These are phyloP conservation scores for Amanita inopinata DNA, from an alignment of 768 basidiomycete species.

Conservation along the genomic window DNA sequence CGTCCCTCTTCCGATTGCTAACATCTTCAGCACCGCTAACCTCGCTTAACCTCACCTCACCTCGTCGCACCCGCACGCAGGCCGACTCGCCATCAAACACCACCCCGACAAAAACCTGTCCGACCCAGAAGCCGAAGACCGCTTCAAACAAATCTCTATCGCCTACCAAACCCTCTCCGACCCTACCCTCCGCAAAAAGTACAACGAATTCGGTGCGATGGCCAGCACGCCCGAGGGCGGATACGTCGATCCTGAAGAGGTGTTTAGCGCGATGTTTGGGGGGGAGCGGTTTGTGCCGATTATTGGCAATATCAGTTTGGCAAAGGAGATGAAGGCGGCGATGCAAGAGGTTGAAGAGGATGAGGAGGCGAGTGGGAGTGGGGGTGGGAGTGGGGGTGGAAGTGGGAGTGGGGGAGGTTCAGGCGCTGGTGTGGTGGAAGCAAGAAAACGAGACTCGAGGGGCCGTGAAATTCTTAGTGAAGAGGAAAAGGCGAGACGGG, in stretches of 20 bases:
- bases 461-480: conserved; percentile 44
- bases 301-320: conserved; percentile 83
- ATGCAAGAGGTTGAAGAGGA: conserved; percentile 79
- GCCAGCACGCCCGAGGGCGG: conserved; percentile 79
- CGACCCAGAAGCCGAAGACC: conserved; percentile 76
- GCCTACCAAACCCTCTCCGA: conserved; percentile 86
- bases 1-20: too few species aligned
- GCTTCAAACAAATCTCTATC: conserved; percentile 87
- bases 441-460: conserved; percentile 27
- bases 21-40: background rate
- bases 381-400: conserved; percentile 33
- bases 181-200: conserved; percentile 63
- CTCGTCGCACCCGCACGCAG: conserved; percentile 43
- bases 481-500: conserved; percentile 66
- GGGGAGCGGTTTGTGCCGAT: conserved; percentile 81
- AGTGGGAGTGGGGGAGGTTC: conserved; percentile 23
- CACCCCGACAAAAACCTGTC: conserved; percentile 91
- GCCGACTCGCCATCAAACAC: conserved; percentile 78
- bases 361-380: conserved; percentile 26
- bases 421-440: background rate
- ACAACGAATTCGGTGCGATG: conserved; percentile 86
- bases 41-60: conserved; percentile 1
- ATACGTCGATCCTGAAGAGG: conserved; percentile 79
- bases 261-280: conserved; percentile 80
- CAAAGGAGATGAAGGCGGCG: conserved; percentile 87